Base-by-base conservation (phyloP, 192 early-diverging fungal genomes). In the Coemansia sp. region DNA sequence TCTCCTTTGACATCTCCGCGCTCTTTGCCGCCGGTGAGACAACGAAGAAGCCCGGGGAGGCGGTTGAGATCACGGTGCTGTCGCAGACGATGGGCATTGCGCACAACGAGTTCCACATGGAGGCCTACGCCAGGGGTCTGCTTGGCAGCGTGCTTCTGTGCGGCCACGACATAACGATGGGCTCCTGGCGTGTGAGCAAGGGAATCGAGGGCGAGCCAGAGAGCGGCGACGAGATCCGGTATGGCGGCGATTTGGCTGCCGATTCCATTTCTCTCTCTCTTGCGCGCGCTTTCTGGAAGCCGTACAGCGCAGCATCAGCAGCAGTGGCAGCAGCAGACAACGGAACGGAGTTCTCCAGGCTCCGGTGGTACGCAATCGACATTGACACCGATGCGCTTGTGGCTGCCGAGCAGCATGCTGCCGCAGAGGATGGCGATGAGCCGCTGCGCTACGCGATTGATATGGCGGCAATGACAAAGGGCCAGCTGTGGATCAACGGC, bases 51-150 rank as follows among this genome's bases (percentile, higher is more conserved):
- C 48, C 0, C 20, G 20, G 20, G 20, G 20, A 54, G 11, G 20
- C 37, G 1, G 69, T 68, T 22, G 57, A 58, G 8, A 51, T 83
- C 5, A 46, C 57, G 45, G 57, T 83, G 8, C 61, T 83, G 62
- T 62, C 75, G 53, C 71, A 77, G 68, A 83, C 75, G 55, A 83
- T 83, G 80, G 80, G 80, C 5, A 69, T 76, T 66, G 71, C 71
- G 54, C 71, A 83, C 66, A 73, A 73, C 64, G 61, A 73, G 55
- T 50, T 40, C 5, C 40, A 72, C 46, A 77, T 77, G 80, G 80
- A 83, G 63, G 61, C 59, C 9, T 83, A 83, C 55, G 32, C 42
- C 5, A 68, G 80, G 8, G 80, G 80, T 0, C 50, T 83, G 7
- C 65, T 83, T 11, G 80, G 80, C 40, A 19, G 44, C 8, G 67